Percentiles rank a stretch among this genome's conserved stretches.
phyloP scores from a whole-genome alignment of 257 asterid species.

The Oldenlandia corymbosa region DNA sequence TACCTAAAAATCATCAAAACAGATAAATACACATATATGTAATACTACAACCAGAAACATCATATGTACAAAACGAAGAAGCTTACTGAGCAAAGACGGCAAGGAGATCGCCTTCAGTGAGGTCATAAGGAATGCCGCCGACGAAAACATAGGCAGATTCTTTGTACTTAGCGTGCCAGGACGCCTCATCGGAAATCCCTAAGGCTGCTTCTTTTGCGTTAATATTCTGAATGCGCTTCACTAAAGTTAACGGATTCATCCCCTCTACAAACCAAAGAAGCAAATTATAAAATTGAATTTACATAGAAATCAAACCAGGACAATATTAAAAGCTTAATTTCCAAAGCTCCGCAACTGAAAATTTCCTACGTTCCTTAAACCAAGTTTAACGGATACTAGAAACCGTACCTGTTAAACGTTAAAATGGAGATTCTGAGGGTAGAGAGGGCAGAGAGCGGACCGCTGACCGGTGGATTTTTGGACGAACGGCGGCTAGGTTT shows the following conservation, averaged over 20 bases:
- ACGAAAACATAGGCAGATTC: constrained; percentile 86
- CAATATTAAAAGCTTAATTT: no score
- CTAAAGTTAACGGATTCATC: constrained; percentile 92
- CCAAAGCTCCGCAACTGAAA: no score
- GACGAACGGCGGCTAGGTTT: no score
- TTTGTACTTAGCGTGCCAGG: constrained; percentile 93
- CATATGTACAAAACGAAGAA: not conserved
- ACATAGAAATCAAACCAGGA: no score
- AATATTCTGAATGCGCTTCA: constrained; percentile 80
- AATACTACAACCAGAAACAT: not conserved
- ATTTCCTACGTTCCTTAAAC: no score
- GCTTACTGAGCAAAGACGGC: constrained; percentile 88
- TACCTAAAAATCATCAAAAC: constrained; percentile 39
- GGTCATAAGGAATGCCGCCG: constrained; percentile 88
- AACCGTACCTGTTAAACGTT: no score
- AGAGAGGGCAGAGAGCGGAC: no score
- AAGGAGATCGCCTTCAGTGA: constrained; percentile 94
- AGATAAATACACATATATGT: not conserved
- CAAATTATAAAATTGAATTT: no score
- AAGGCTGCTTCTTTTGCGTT: constrained; percentile 74
- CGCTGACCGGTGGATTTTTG: no score
- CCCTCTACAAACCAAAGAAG: not conserved
- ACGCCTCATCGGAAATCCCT: constrained; percentile 82
- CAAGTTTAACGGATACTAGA: no score
- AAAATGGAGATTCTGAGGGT: no score